phyloP scores from a whole-genome alignment of 257 asterid species.

The Osmanthus fragrans region DNA sequence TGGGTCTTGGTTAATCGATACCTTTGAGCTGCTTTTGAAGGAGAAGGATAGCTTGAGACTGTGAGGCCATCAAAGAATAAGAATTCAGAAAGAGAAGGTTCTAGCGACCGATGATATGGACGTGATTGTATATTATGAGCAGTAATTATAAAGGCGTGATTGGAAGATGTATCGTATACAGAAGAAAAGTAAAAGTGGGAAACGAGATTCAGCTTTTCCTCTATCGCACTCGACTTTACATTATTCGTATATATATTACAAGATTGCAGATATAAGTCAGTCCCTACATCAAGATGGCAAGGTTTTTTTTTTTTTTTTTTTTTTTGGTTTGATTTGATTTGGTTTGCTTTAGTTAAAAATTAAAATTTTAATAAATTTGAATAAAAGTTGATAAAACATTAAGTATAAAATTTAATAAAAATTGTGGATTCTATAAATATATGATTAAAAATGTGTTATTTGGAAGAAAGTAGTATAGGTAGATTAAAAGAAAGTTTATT shows the following conservation, averaged over 20 bases:
- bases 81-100: conserved; percentile 25
- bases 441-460: no score
- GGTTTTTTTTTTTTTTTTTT: no score
- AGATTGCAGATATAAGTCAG: not conserved
- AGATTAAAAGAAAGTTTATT: no score
- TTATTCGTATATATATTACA: no score
- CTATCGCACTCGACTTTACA: not conserved
- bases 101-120: conserved; percentile 17
- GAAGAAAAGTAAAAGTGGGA: not conserved
- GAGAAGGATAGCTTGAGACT: conserved; percentile 88
- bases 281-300: no score
- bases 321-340: no score
- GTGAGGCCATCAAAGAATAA: conserved; percentile 55
- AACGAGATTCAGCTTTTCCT: not conserved
- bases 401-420: no score
- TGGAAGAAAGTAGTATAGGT: no score
- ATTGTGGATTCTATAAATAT: no score
- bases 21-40: conserved; percentile 97
- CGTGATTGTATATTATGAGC: not conserved
- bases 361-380: no score
- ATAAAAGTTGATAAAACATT: no score
- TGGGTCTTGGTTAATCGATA: conserved; percentile 16
- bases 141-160: not conserved
- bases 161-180: not conserved
- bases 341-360: no score